Conservation (phyloP, 2,329 filamentous ascomycete species). For the Talaromyces albobiverticillius region DNA sequence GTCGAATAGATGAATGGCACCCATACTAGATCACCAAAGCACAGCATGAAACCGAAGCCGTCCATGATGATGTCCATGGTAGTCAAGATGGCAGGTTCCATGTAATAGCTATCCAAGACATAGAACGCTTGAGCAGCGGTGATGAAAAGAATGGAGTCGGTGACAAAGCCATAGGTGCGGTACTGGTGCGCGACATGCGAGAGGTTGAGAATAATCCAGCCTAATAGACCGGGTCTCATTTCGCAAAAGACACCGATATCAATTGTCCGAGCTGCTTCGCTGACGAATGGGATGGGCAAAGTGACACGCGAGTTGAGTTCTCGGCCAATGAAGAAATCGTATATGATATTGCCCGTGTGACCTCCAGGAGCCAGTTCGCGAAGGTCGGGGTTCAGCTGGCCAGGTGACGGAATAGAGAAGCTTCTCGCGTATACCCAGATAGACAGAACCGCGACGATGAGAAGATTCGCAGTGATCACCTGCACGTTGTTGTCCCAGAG, state of each 20-base stretch:
- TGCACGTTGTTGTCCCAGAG: slow-evolving; percentile 89
- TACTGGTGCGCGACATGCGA: slow-evolving; percentile 87
- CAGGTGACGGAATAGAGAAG: slow-evolving; percentile 67
- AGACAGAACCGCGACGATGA: slow-evolving; percentile 71
- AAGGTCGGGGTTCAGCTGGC: slow-evolving; percentile 63
- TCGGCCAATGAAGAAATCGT: slow-evolving; percentile 95
- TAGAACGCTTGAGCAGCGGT: slow-evolving; percentile 77
- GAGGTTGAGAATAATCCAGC: slow-evolving; percentile 82
- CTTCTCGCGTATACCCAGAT: slow-evolving; percentile 78
- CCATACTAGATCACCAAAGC: slow-evolving; percentile 91
- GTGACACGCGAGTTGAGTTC: slow-evolving; percentile 85
- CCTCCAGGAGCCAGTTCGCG: slow-evolving; percentile 82
- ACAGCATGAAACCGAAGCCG: slow-evolving; percentile 92
- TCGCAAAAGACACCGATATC: slow-evolving; percentile 91
- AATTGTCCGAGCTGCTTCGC: slow-evolving; percentile 58
- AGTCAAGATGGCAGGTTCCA: slow-evolving; percentile 84
- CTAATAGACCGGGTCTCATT: slow-evolving; percentile 84
- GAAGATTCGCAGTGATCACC: slow-evolving; percentile 76
- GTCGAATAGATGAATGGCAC: slow-evolving; percentile 85
- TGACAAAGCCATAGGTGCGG: slow-evolving; percentile 75
- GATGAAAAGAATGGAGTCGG: slow-evolving; percentile 80
- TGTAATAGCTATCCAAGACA: slow-evolving; percentile 78
- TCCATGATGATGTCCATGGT: slow-evolving; percentile 94
- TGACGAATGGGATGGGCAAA: slow-evolving; percentile 67
- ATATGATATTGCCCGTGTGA: slow-evolving; percentile 77